Percentiles rank a stretch among this genome's conserved stretches.
These are phyloP conservation scores for Aspergillus awamori DNA, from an alignment of 2,329 filamentous ascomycete genomes.

Conservation along the genomic window DNA sequence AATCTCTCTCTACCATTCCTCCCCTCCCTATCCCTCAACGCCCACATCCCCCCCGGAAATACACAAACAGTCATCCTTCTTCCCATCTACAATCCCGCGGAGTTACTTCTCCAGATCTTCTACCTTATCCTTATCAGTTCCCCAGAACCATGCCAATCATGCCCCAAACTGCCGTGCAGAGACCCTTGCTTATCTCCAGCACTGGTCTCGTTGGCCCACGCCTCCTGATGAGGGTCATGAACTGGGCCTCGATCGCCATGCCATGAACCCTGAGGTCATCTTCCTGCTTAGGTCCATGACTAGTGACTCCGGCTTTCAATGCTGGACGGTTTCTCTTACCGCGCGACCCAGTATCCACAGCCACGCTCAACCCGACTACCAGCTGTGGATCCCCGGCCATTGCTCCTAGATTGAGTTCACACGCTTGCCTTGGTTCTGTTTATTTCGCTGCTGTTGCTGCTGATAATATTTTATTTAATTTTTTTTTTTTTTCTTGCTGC, in stretches of 20 bases:
- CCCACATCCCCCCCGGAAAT: neutral
- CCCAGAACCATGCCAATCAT: conserved; percentile 8
- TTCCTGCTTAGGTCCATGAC: neutral
- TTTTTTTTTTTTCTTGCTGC: neutral
- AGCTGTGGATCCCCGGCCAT: neutral
- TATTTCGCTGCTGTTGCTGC: neutral
- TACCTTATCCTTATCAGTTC: conserved; percentile 5
- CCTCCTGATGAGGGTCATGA: neutral
- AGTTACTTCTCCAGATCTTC: conserved; percentile 6
- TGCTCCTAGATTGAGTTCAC: conserved; percentile 5
- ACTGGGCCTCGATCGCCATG: conserved; percentile 7
- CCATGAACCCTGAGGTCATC: conserved; percentile 13
- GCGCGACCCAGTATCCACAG: conserved; percentile 8
- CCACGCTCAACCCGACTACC: neutral
- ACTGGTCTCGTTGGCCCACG: neutral
- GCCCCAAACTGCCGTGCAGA: conserved; percentile 3
- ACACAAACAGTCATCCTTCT: neutral
- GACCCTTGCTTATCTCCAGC: conserved; percentile 9
- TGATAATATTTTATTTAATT: neutral
- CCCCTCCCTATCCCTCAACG: neutral
- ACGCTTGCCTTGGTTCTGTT: conserved; percentile 1
- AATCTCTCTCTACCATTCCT: neutral
- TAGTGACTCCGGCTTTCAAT: neutral
- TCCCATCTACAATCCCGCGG: conserved; percentile 4
- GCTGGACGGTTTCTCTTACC: neutral